Percentiles rank a stretch among this genome's conserved stretches.
Evolutionary conservation across 2,329 filamentous ascomycete genomes (phyloP).

Genomic region (Colletotrichum camelliae): DNA sequence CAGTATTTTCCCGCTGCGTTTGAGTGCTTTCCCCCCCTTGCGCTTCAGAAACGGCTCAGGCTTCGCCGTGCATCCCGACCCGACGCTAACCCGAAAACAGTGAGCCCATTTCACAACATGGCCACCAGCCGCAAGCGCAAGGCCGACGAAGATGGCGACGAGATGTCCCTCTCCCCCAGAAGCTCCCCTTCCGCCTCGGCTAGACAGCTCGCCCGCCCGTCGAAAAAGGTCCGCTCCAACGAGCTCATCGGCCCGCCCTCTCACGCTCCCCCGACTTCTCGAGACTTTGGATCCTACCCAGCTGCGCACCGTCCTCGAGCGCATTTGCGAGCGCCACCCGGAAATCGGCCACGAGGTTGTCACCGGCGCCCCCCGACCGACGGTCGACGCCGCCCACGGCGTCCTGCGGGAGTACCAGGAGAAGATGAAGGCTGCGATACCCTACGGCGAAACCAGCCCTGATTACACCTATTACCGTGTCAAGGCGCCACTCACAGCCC

Average conservation of each 20-base stretch:
- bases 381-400: conserved; percentile 77
- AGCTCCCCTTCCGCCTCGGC: conserved; percentile 79
- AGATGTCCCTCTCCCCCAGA: conserved; percentile 89
- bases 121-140: conserved; percentile 76
- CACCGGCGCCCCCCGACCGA: conserved; percentile 84
- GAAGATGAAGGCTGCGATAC: conserved; percentile 79
- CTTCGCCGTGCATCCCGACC: conserved; percentile 9
- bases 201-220: conserved; percentile 69
- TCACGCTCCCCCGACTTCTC: conserved; percentile 74
- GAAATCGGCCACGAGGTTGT: conserved; percentile 86
- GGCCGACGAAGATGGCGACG: conserved; percentile 81
- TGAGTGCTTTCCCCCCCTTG: conserved; percentile 1
- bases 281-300: conserved; percentile 90
- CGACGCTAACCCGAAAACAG: conserved; percentile 17
- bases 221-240: conserved; percentile 67
- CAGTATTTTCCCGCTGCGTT: conserved; percentile 39
- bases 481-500: conserved; percentile 76
- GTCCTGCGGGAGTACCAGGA: conserved; percentile 85
- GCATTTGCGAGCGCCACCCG: conserved; percentile 89
- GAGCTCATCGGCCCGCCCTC: conserved; percentile 68
- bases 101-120: conserved; percentile 57
- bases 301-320: conserved; percentile 84
- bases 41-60: neutral
- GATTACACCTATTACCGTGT: conserved; percentile 97
- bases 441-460: conserved; percentile 82